These are phyloP conservation scores for Rachicladosporium sp. DNA, from an alignment of 2,329 filamentous ascomycete genomes.

Conservation along the genomic window DNA sequence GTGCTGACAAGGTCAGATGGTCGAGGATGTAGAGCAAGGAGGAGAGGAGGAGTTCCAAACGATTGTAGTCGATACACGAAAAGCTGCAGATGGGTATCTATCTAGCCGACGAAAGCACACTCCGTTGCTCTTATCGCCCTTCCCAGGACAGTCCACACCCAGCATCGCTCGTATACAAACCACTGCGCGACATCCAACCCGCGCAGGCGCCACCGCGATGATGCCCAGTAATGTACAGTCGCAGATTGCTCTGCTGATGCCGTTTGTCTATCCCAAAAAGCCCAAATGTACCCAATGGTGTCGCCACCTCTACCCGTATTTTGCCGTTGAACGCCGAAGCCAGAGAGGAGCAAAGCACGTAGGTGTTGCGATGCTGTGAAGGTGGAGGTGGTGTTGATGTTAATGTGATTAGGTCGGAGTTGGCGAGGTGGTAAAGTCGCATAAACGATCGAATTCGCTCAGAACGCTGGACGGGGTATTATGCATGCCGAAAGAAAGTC, in stretches of 20 bases:
- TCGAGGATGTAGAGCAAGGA: too few relatives aligned
- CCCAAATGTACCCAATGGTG: conserved; percentile 4
- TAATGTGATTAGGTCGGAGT: background rate
- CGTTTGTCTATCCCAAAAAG: conserved; percentile 2
- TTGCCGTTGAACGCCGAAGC: conserved; percentile 5
- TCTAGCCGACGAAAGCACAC: too few relatives aligned
- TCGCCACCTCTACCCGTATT: conserved; percentile 6
- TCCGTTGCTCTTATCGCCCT: too few relatives aligned
- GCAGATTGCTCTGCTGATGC: conserved; percentile 8
- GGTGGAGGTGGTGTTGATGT: background rate
- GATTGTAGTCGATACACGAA: too few relatives aligned
- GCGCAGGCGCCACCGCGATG: too few relatives aligned
- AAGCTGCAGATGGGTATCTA: too few relatives aligned
- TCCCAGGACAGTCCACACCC: too few relatives aligned
- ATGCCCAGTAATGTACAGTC: too few relatives aligned
- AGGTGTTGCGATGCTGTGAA: conserved; percentile 1
- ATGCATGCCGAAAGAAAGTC: conserved; percentile 6
- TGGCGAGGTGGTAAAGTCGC: conserved; percentile 1
- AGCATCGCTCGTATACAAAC: too few relatives aligned
- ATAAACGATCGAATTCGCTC: conserved; percentile 6
- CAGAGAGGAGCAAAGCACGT: conserved; percentile 1
- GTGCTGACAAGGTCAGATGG: too few relatives aligned
- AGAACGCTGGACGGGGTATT: conserved; percentile 9
- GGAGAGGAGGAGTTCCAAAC: too few relatives aligned
- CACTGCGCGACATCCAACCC: too few relatives aligned